Evolutionary conservation across 768 basidiomycete genomes (phyloP).

Genomic region (Pluteus cervinus): DNA sequence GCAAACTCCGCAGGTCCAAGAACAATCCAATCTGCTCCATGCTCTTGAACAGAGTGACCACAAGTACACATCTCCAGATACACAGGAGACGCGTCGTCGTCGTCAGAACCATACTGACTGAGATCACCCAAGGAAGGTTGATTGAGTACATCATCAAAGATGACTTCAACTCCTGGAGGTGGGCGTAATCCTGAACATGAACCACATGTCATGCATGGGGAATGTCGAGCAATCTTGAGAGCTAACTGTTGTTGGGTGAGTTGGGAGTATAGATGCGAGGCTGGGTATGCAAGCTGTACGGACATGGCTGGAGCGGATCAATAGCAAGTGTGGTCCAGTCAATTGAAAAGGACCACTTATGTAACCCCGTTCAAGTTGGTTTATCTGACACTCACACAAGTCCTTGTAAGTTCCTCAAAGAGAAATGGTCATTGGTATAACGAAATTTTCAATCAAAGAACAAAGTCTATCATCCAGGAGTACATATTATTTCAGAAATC

Average conservation of each 20-base stretch:
- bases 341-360: no score
- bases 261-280: slow-evolving; percentile 41
- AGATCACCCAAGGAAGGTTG: slow-evolving; percentile 48
- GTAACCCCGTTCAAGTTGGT: no score
- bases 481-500: no score
- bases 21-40: slow-evolving; percentile 56
- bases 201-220: slow-evolving; percentile 59
- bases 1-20: slow-evolving; percentile 59
- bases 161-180: slow-evolving; percentile 47
- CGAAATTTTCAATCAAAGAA: no score
- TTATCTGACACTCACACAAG: no score
- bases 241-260: slow-evolving; percentile 46
- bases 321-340: no score
- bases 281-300: slow-evolving; percentile 72
- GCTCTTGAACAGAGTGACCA: slow-evolving; percentile 57
- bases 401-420: no score
- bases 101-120: slow-evolving; percentile 67
- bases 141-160: slow-evolving; percentile 45
- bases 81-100: slow-evolving; percentile 44
- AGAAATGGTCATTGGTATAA: no score
- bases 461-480: no score
- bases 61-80: slow-evolving; percentile 65
- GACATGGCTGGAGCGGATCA: no score
- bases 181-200: slow-evolving; percentile 72
- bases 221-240: slow-evolving; percentile 82